Evolutionary conservation across 371 early-diverging fungal genomes (phyloP).

Genomic region (Syncephalastrum sp.): DNA sequence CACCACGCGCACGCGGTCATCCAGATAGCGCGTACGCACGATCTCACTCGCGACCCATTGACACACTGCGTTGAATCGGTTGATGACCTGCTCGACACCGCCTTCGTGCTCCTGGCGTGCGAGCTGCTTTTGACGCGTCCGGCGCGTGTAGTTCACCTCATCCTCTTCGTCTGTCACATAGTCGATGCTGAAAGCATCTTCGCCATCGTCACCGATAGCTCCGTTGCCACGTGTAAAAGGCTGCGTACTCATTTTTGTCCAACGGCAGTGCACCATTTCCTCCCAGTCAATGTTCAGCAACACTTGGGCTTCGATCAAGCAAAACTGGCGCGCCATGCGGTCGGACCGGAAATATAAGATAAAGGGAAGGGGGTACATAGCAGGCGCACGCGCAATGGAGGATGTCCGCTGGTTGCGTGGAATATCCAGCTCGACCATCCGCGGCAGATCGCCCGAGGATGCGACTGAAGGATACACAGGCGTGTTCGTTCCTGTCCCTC

Average conservation of each 20-base stretch:
- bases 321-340: conserved; percentile 59
- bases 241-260: conserved; percentile 49
- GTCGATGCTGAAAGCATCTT: conserved; percentile 6
- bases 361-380: conserved; percentile 22
- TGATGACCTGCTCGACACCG: conserved; percentile 61
- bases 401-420: conserved; percentile 7
- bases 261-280: conserved; percentile 60
- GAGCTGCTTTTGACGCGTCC: conserved; percentile 14
- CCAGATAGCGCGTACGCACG: conserved; percentile 49
- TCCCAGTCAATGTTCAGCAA: conserved; percentile 60
- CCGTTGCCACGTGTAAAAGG: neutral
- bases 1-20: conserved; percentile 60
- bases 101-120: conserved; percentile 18
- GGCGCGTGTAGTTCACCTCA: conserved; percentile 16
- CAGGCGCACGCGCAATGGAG: neutral
- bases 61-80: conserved; percentile 68
- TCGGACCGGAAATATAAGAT: conserved; percentile 56
- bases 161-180: conserved; percentile 8
- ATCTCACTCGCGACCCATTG: conserved; percentile 77
- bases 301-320: conserved; percentile 57
- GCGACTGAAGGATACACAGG: too few relatives aligned
- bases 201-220: conserved; percentile 12
- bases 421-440: conserved; percentile 13
- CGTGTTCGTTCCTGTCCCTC: too few relatives aligned
- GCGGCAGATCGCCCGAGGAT: neutral